Base-by-base conservation (phyloP, 441 rosid species). In the Brassica hybrid region DNA sequence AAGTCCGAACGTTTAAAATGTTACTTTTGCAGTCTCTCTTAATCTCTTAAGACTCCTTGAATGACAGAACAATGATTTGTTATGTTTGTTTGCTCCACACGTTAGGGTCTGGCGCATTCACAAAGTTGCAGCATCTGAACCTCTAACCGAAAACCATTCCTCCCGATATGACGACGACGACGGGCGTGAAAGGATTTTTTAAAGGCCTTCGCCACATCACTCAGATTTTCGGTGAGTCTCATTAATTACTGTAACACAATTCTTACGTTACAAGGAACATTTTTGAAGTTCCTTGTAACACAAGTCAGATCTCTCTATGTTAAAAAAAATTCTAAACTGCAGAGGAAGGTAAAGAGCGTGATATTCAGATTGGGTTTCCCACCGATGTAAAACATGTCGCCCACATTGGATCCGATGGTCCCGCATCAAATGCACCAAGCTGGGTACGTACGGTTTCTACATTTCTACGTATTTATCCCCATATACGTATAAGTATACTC, bases 351-450 rank as follows among this genome's bases (percentile, higher is more conserved):
- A 93, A 91, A 81, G 96, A 88, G 48, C 50, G 13, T 12, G 86
- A 80, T 32, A 79, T 91, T 75, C 80, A 90, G 74, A 91, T 91
- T 25, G 94, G 97, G 50, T 65, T 72, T 59, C 97, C 97, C 11
- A 91, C 94, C 18, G 93, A 91, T 81, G 97, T 91, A 69, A 90
- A 90, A 72, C 94, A 91, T 82, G 86, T 91, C 6, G 88, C 94
- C 16, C 94, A 91, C 81, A 87, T 90, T 18, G 97, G 97, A 76
- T 73, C 85, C 68, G 90, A 87, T 21, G 89, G 91, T 65, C 79
- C 82, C 6, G 73, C 79, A 36, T 65, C 79, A 2, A 68, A 10
- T 67, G 11, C 72, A 7, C 98, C 98, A 6, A 90, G 83, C 84
- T 92, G 98, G 98, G 98, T 94, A 87, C 12, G 69, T 94, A 86